Conservation (phyloP, 768 basidiomycete species). For the Leccinum variicolor region DNA sequence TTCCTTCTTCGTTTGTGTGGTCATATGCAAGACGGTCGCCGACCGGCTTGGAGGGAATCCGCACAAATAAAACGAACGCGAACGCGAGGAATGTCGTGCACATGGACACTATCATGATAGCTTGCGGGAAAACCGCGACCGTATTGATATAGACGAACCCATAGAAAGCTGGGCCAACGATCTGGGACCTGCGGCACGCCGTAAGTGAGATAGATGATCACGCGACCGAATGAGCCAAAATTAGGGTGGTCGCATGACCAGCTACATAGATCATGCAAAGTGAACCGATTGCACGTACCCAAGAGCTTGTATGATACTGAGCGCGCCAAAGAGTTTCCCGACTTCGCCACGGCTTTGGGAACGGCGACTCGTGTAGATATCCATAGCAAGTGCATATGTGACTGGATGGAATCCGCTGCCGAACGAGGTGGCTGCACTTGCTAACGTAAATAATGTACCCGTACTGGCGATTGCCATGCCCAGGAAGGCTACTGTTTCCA, state of each 20-base stretch:
- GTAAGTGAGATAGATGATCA: background rate
- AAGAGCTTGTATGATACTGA: conserved; percentile 71
- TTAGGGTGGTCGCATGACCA: too few species aligned
- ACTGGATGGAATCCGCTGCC: conserved; percentile 65
- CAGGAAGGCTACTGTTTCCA: conserved; percentile 54
- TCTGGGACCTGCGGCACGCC: conserved; percentile 45
- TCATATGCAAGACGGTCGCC: background rate
- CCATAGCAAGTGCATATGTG: conserved; percentile 66
- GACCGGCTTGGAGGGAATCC: conserved; percentile 27
- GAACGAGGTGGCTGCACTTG: conserved; percentile 52
- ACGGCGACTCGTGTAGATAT: conserved; percentile 53
- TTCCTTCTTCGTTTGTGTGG: conserved; percentile 5
- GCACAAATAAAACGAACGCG: conserved; percentile 45
- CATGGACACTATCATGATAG: conserved; percentile 62
- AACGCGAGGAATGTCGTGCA: conserved; percentile 41
- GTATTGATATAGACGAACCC: conserved; percentile 70
- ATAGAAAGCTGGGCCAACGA: conserved; percentile 70
- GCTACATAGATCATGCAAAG: too few species aligned
- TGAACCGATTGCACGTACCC: conserved; percentile 37
- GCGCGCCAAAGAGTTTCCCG: conserved; percentile 76
- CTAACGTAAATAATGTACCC: conserved; percentile 48
- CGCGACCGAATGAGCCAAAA: background rate
- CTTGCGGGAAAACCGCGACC: conserved; percentile 63
- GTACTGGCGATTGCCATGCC: conserved; percentile 47
- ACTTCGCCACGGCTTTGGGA: conserved; percentile 47